Conservation (phyloP, 2,329 filamentous ascomycete genomes). For the Talaromyces rugulosus region DNA sequence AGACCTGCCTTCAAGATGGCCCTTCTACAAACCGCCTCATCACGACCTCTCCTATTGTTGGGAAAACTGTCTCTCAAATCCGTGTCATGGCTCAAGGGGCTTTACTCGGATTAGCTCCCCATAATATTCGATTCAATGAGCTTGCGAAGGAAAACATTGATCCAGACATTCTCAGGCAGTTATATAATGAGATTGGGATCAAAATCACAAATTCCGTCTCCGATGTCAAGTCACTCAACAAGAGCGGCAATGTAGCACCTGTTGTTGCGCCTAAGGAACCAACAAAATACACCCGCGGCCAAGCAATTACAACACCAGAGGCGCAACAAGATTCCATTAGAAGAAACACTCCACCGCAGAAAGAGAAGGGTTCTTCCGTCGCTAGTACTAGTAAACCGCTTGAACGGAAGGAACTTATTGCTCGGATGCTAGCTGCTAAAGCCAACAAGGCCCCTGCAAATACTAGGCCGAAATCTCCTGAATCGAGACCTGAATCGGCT, state of each 20-base stretch:
- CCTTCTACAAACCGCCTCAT: neutral
- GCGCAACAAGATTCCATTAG: neutral
- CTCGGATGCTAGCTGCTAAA: constrained; percentile 70
- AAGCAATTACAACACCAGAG: neutral
- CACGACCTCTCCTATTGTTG: constrained; percentile 8
- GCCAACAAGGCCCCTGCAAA: constrained; percentile 47
- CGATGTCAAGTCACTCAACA: neutral
- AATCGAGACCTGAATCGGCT: neutral
- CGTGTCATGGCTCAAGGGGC: constrained; percentile 58
- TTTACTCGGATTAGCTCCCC: constrained; percentile 56
- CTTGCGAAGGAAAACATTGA: constrained; percentile 72
- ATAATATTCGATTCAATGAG: constrained; percentile 69
- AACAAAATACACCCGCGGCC: neutral
- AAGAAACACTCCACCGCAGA: neutral
- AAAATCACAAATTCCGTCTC: constrained; percentile 22
- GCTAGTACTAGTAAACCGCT: constrained; percentile 42
- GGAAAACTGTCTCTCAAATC: constrained; percentile 34
- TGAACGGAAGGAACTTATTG: constrained; percentile 72
- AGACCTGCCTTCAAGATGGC: neutral
- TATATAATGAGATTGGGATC: constrained; percentile 68
- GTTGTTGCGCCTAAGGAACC: neutral
- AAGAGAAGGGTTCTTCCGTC: neutral
- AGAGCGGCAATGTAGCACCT: neutral
- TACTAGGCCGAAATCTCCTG: neutral
- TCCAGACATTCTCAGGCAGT: constrained; percentile 53